These are phyloP conservation scores for Pythium biforme DNA, from an alignment of 352 stramenopile genomes.

Conservation along the genomic window DNA sequence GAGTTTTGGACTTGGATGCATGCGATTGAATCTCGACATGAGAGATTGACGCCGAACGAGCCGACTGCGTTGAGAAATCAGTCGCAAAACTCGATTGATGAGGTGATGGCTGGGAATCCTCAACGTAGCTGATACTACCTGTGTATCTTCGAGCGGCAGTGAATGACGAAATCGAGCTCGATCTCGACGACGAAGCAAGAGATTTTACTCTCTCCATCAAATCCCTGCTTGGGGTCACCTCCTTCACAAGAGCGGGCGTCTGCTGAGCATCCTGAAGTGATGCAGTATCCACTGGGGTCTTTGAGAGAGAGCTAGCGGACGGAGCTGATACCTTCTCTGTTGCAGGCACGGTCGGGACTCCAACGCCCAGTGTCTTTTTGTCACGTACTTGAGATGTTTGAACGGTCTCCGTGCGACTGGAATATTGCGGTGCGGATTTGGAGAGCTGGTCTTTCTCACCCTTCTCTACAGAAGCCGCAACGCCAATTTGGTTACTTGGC, in stretches of 20 bases:
- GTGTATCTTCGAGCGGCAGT: slow-evolving; percentile 8
- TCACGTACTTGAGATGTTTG: neutral
- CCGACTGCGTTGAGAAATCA: slow-evolving; percentile 9
- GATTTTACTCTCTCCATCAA: slow-evolving; percentile 22
- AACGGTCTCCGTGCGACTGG: neutral
- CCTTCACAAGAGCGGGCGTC: neutral
- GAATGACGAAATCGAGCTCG: slow-evolving; percentile 21
- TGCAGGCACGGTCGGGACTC: neutral
- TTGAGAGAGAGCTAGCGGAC: neutral
- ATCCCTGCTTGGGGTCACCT: slow-evolving; percentile 19
- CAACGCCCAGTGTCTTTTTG: neutral
- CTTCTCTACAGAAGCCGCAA: neutral
- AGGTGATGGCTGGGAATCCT: slow-evolving; percentile 29
- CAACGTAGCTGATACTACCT: slow-evolving; percentile 24
- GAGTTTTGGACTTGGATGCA: slow-evolving; percentile 23
- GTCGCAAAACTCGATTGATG: slow-evolving; percentile 6
- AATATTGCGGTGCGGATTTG: neutral
- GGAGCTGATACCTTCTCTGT: neutral
- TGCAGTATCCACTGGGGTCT: neutral
- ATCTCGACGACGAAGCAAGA: slow-evolving; percentile 17
- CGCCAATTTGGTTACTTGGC: neutral
- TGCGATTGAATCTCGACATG: slow-evolving; percentile 20
- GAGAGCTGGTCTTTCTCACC: neutral
- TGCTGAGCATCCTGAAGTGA: neutral
- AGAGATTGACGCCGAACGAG: slow-evolving; percentile 20